Evolutionary conservation across 2,329 filamentous ascomycete species (phyloP).

Genomic region (Ophiocordyceps robertsii): DNA sequence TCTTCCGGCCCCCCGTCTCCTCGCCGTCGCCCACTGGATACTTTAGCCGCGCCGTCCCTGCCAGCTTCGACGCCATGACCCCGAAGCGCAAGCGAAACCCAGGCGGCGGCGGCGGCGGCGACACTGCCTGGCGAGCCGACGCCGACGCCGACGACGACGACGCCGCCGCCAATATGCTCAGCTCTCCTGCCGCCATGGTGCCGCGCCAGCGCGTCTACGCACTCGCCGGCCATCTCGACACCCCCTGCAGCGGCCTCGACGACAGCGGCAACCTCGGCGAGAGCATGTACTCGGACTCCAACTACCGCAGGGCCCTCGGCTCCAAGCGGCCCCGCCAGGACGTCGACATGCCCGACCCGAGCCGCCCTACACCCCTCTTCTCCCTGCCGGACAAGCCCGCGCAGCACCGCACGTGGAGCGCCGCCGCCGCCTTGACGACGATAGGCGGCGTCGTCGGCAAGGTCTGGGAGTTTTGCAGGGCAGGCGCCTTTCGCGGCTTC

Average conservation of each 20-base stretch:
- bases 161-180: constrained; percentile 40
- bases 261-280: constrained; percentile 30
- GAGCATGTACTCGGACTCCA: constrained; percentile 42
- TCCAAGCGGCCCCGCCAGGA: constrained; percentile 28
- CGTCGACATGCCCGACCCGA: constrained; percentile 18
- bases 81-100: constrained; percentile 32
- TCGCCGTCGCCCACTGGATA: constrained; percentile 25
- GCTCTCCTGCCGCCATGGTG: constrained; percentile 22
- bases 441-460: constrained; percentile 59
- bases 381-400: constrained; percentile 14
- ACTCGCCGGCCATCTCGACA: constrained; percentile 40
- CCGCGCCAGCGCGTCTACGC: constrained; percentile 22
- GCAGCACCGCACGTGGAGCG: constrained; percentile 36
- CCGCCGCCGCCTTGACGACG: constrained; percentile 42
- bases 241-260: constrained; percentile 21
- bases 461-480: constrained; percentile 73
- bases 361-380: constrained; percentile 19
- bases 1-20: constrained; percentile 33
- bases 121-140: neutral
- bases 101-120: constrained; percentile 14
- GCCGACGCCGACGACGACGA: constrained; percentile 3
- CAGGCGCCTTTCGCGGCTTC: constrained; percentile 66
- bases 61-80: constrained; percentile 7
- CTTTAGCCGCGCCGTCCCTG: constrained; percentile 12
- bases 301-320: constrained; percentile 39